phyloP scores from a whole-genome alignment of 352 stramenopile species.

The Pythium oligandrum region DNA sequence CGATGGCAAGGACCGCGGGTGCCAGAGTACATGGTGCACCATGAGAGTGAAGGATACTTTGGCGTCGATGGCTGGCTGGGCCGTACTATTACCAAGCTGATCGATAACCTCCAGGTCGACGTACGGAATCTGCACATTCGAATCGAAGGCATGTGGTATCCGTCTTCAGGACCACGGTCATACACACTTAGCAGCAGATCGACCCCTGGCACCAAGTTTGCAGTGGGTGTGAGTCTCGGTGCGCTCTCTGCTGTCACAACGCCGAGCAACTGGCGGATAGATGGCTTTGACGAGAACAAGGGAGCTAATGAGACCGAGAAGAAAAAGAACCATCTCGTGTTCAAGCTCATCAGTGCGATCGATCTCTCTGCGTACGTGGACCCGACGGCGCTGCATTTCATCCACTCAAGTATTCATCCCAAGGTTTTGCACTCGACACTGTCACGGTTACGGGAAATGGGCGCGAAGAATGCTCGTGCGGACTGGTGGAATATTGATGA shows the following conservation, averaged over 20 bases:
- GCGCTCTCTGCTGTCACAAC: constrained; percentile 84
- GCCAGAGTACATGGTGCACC: constrained; percentile 51
- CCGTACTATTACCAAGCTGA: constrained; percentile 86
- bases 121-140: constrained; percentile 85
- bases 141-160: constrained; percentile 69
- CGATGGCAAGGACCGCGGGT: constrained; percentile 72
- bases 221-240: constrained; percentile 69
- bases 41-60: constrained; percentile 86
- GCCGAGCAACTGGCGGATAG: constrained; percentile 78
- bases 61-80: constrained; percentile 86
- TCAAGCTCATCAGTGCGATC: constrained; percentile 84
- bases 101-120: constrained; percentile 88
- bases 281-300: constrained; percentile 51
- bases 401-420: constrained; percentile 77
- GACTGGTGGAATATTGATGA: constrained; percentile 82
- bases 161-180: neutral
- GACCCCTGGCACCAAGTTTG: constrained; percentile 42
- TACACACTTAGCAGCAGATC: neutral
- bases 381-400: constrained; percentile 79
- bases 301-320: neutral
- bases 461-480: constrained; percentile 35
- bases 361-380: constrained; percentile 88
- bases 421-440: constrained; percentile 76
- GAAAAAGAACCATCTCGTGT: constrained; percentile 65
- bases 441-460: constrained; percentile 79